A percentile compares a stretch with the other conserved stretches of the same genome.
phyloP scores from a whole-genome alignment of 139 green algal genomes.

The Zygnema cylindricum region DNA sequence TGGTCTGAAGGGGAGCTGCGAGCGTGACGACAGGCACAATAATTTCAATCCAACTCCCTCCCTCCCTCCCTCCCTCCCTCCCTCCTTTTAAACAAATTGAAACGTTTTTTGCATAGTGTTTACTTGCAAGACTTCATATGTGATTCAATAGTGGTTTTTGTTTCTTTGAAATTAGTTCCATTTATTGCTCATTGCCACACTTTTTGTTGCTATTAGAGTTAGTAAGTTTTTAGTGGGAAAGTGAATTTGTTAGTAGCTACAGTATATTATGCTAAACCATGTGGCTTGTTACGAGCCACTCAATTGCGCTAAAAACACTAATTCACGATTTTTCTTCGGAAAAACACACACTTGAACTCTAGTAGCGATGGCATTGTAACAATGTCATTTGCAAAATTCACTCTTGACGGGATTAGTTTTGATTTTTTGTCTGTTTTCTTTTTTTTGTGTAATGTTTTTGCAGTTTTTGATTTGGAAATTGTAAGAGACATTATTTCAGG shows the following conservation, averaged over 20 bases:
- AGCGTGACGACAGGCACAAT: background rate
- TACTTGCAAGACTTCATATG: background rate
- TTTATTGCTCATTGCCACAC: background rate
- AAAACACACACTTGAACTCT: too few species aligned
- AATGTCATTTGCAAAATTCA: too few species aligned
- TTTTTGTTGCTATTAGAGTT: too few species aligned
- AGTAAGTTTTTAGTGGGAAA: too few species aligned
- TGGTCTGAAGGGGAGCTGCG: too few species aligned
- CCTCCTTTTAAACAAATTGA: background rate
- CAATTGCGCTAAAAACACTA: background rate
- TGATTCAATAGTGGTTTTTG: too few species aligned
- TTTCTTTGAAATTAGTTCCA: background rate
- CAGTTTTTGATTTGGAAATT: background rate
- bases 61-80: background rate
- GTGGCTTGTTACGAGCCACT: background rate
- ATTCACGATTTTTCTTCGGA: background rate
- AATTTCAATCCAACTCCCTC: background rate
- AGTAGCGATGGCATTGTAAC: too few species aligned
- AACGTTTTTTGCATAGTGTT: background rate
- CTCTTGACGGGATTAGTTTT: too few species aligned
- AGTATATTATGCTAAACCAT: too few species aligned
- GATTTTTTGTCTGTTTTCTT: background rate
- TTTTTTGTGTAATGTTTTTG: background rate
- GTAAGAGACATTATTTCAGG: background rate
- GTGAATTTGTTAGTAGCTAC: too few species aligned